Conservation (phyloP, 2,329 filamentous ascomycete genomes). For the Aspergillus puulaauensis region DNA sequence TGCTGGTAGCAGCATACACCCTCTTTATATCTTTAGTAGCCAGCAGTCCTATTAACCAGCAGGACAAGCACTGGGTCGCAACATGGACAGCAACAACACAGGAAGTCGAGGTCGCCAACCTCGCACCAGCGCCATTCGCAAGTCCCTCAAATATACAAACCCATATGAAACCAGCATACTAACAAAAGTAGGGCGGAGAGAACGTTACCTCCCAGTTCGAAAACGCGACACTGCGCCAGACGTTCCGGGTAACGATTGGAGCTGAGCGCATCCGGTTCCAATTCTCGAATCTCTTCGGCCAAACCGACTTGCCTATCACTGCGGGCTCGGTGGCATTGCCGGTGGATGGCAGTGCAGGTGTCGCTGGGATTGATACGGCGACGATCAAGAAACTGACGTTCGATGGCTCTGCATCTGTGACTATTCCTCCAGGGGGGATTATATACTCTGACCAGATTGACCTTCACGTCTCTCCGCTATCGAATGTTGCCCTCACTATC, state of each 20-base stretch:
- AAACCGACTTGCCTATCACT: constrained; percentile 59
- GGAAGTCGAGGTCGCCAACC: constrained; percentile 60
- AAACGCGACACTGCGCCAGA: constrained; percentile 66
- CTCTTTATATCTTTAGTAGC: background rate
- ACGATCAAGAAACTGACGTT: constrained; percentile 46
- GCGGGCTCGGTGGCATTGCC: constrained; percentile 60
- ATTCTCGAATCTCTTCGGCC: constrained; percentile 66
- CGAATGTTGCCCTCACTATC: constrained; percentile 58
- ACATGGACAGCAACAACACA: constrained; percentile 68
- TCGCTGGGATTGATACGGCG: constrained; percentile 51
- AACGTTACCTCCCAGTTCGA: constrained; percentile 51
- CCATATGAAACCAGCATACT: constrained; percentile 8
- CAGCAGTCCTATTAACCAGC: background rate
- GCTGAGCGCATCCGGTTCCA: constrained; percentile 60
- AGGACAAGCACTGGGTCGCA: constrained; percentile 54
- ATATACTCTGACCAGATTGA: constrained; percentile 63
- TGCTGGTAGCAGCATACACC: background rate
- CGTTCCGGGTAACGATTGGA: constrained; percentile 59
- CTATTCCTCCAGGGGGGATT: constrained; percentile 56
- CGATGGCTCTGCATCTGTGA: constrained; percentile 51
- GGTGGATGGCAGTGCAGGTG: constrained; percentile 42
- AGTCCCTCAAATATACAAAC: constrained; percentile 15
- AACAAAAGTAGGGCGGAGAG: constrained; percentile 48
- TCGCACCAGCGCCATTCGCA: constrained; percentile 62
- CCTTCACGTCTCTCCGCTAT: constrained; percentile 34